Conservation (phyloP, 176 grass and related monocot species). For the Thinopyrum elongatum region DNA sequence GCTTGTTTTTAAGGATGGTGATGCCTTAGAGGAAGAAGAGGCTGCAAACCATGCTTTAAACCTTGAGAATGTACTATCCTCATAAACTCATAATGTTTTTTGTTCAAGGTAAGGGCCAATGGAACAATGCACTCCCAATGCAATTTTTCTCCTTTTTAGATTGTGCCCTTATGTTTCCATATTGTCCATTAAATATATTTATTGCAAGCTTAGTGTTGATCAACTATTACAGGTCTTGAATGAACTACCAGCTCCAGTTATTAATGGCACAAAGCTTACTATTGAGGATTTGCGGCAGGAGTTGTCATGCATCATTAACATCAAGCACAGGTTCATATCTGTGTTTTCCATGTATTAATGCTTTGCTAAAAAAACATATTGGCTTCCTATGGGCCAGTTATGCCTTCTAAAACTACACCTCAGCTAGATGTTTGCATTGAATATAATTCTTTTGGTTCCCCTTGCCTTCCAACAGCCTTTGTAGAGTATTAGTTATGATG, state of each 20-base stretch:
- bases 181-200: not conserved
- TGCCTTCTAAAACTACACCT: not conserved
- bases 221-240: slow-evolving; percentile 54
- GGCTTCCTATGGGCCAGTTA: too few relatives aligned
- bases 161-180: not conserved
- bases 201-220: slow-evolving; percentile 8
- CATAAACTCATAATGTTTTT: not conserved
- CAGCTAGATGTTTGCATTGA: not conserved
- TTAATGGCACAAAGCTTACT: slow-evolving; percentile 66
- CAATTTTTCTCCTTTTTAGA: not conserved
- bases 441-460: not conserved
- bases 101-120: not conserved
- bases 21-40: slow-evolving; percentile 75
- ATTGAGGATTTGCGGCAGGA: slow-evolving; percentile 96
- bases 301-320: slow-evolving; percentile 83
- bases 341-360: not conserved
- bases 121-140: not conserved
- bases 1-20: slow-evolving; percentile 86
- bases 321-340: slow-evolving; percentile 80
- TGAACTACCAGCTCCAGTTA: slow-evolving; percentile 81
- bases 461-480: too few relatives aligned
- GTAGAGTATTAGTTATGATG: not conserved
- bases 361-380: too few relatives aligned
- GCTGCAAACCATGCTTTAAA: slow-evolving; percentile 69
- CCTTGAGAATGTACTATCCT: slow-evolving; percentile 76